Conservation (phyloP, 768 basidiomycete genomes). For the Lactifluus piperatus region DNA sequence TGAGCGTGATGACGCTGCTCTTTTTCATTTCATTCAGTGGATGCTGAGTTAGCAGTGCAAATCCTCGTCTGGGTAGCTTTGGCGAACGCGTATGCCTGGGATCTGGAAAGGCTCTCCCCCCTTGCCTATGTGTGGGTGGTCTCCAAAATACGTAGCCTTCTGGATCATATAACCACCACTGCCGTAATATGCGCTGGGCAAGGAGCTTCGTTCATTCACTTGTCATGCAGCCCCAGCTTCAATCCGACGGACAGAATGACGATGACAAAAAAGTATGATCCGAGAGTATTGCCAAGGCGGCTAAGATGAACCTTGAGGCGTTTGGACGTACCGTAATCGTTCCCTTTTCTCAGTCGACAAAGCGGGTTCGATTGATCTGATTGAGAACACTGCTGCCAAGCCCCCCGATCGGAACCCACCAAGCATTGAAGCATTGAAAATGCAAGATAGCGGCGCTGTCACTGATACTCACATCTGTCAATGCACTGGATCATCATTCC, state of each 20-base stretch:
- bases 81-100: neutral
- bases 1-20: neutral
- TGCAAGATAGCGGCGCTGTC: no score
- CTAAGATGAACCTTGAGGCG: neutral
- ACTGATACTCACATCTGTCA: no score
- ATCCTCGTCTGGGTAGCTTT: neutral
- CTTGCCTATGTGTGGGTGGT: neutral
- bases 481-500: neutral
- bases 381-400: neutral
- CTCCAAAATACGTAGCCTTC: neutral
- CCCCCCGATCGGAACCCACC: constrained; percentile 6
- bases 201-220: neutral
- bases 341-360: neutral
- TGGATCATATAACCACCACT: neutral
- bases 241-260: neutral
- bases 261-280: no score
- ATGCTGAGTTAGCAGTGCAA: neutral
- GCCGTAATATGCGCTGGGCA: neutral
- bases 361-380: constrained; percentile 4
- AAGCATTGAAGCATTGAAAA: no score
- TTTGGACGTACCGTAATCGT: neutral
- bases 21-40: neutral
- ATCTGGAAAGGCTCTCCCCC: neutral
- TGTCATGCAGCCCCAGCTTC: neutral
- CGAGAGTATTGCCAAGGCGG: neutral